These are phyloP conservation scores for Hypoxylon intermedium DNA, from an alignment of 495 filamentous ascomycete genomes.

Conservation along the genomic window DNA sequence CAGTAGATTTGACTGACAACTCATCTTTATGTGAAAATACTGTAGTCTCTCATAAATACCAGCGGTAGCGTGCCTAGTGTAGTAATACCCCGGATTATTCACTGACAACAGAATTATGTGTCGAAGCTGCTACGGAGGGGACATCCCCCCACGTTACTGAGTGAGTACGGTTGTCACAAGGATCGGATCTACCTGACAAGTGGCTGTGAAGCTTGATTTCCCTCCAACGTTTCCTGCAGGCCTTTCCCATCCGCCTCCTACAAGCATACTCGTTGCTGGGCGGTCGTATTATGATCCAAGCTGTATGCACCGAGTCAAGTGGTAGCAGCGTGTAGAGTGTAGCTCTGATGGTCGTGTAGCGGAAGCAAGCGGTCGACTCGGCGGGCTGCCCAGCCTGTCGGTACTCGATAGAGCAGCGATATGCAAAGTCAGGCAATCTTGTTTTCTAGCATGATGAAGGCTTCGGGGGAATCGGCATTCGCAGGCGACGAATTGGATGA, in stretches of 20 bases:
- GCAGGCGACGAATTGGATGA: constrained; percentile 4
- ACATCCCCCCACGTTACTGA: not conserved
- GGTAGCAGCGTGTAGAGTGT: constrained; percentile 6
- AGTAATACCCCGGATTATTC: constrained; percentile 5
- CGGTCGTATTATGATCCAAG: constrained; percentile 27
- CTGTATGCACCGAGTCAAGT: not conserved
- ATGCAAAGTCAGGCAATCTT: constrained; percentile 19
- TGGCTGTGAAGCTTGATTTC: constrained; percentile 11
- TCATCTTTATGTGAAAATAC: not conserved
- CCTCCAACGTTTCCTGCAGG: constrained; percentile 12
- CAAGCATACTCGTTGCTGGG: not conserved
- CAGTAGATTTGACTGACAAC: not conserved
- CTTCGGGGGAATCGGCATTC: constrained; percentile 33
- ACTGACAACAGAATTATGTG: not conserved
- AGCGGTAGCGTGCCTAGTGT: not conserved
- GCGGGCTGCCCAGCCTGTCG: constrained; percentile 25
- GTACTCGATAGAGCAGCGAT: constrained; percentile 37
- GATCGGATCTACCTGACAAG: constrained; percentile 13
- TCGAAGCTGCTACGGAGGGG: not conserved
- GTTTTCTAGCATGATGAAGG: not conserved
- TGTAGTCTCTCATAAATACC: constrained; percentile 5
- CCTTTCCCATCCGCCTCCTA: constrained; percentile 5
- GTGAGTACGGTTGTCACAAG: constrained; percentile 3
- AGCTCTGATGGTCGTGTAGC: constrained; percentile 13
- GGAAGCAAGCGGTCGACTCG: constrained; percentile 28